Conservation (phyloP, 2,329 filamentous ascomycete species). For the Fonsecaea erecta region DNA sequence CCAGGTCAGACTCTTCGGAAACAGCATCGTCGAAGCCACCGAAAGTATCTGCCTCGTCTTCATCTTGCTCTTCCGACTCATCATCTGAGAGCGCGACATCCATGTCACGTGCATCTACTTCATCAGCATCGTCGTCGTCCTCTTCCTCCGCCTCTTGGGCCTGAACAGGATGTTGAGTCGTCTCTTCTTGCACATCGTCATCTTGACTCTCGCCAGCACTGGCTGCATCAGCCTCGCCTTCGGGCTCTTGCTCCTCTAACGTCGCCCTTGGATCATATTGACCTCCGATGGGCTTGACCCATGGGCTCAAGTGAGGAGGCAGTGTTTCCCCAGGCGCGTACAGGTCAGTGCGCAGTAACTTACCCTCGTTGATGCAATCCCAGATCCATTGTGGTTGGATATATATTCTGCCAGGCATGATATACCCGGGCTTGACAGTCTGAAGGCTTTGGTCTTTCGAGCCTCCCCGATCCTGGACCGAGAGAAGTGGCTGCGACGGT, state of each 20-base stretch:
- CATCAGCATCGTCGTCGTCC: conserved; percentile 50
- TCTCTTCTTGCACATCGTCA: conserved; percentile 44
- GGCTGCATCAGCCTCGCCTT: conserved; percentile 74
- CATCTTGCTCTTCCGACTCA: conserved; percentile 56
- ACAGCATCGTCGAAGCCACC: conserved; percentile 61
- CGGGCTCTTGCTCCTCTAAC: conserved; percentile 84
- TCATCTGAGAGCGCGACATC: conserved; percentile 48
- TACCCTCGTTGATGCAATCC: conserved; percentile 93
- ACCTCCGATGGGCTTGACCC: conserved; percentile 84
- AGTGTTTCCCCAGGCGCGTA: conserved; percentile 89
- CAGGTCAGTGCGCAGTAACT: conserved; percentile 80
- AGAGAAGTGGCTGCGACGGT: conserved; percentile 51
- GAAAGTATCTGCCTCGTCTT: conserved; percentile 53
- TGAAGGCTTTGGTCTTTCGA: conserved; percentile 36
- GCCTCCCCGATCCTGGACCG: conserved; percentile 8
- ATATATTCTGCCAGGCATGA: conserved; percentile 89
- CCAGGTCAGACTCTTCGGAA: conserved; percentile 59
- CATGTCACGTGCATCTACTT: conserved; percentile 54
- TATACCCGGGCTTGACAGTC: conserved; percentile 61
- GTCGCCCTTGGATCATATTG: conserved; percentile 89
- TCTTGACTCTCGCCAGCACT: conserved; percentile 54
- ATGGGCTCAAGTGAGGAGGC: conserved; percentile 93
- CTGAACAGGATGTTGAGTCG: not conserved
- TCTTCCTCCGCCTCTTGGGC: conserved; percentile 49
- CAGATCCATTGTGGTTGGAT: conserved; percentile 98